Conservation (phyloP, 169 alveolate species). For the Blepharisma undulans region DNA sequence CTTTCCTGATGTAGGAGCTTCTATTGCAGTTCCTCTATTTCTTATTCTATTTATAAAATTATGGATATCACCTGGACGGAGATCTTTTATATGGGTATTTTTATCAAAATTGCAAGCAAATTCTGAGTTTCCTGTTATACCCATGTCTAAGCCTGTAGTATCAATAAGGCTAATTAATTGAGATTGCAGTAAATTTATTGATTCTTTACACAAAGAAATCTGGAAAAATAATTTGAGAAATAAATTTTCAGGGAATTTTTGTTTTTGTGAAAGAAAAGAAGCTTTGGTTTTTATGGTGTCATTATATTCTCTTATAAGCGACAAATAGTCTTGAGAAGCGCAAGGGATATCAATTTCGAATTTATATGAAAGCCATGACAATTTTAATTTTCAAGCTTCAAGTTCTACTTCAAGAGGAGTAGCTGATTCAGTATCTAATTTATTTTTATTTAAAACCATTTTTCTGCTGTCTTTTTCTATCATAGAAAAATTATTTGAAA, state of each 20-base stretch:
- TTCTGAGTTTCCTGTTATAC: conserved; percentile 19
- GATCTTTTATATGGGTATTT: conserved; percentile 40
- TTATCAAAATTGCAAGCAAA: conserved; percentile 48
- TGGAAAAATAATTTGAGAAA: neutral
- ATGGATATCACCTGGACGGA: neutral
- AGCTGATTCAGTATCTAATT: neutral
- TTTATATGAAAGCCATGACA: neutral
- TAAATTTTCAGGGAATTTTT: neutral
- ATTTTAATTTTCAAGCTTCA: neutral
- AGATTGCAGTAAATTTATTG: neutral
- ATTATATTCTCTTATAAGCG: neutral
- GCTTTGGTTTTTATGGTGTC: neutral
- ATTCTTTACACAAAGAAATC: neutral
- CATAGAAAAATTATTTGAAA: neutral
- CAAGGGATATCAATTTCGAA: neutral
- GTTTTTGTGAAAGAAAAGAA: neutral
- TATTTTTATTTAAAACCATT: no score
- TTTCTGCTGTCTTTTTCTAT: neutral
- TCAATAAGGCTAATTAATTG: neutral
- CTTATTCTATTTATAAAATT: conserved; percentile 34
- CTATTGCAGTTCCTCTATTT: conserved; percentile 68
- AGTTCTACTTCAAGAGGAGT: neutral
- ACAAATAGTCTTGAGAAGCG: neutral
- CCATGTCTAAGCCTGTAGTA: neutral
- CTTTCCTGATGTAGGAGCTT: conserved; percentile 67